These are phyloP conservation scores for Botrytis fabae DNA, from an alignment of 2,329 filamentous ascomycete genomes.

Conservation along the genomic window DNA sequence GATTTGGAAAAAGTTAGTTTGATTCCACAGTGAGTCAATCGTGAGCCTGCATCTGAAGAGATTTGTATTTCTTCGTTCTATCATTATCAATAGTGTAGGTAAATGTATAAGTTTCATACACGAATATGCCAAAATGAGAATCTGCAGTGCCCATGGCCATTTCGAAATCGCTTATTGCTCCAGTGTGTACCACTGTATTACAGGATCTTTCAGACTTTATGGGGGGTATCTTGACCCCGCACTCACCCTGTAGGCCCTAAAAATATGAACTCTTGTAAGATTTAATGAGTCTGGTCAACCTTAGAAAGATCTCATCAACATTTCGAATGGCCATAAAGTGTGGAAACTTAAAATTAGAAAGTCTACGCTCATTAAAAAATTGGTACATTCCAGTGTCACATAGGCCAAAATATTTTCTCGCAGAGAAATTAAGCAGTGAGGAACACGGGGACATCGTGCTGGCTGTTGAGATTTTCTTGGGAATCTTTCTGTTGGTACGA, in stretches of 20 bases:
- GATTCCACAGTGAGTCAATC: too few species aligned
- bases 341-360: neutral
- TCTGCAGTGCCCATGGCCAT: too few species aligned
- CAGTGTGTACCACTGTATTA: neutral
- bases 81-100: too few species aligned
- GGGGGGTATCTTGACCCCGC: neutral
- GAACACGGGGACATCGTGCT: too few species aligned
- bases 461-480: neutral
- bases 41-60: too few species aligned
- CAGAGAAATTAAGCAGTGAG: too few species aligned
- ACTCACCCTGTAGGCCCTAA: neutral
- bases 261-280: neutral
- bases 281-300: neutral
- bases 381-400: neutral
- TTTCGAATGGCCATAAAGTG: neutral
- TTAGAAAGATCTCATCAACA: rapidly evolving
- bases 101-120: too few species aligned
- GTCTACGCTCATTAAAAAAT: neutral
- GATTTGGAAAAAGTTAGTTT: neutral
- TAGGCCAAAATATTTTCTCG: too few species aligned
- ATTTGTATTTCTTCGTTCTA: too few species aligned
- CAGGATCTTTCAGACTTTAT: neutral
- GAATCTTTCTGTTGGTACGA: too few species aligned
- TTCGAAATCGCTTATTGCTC: neutral
- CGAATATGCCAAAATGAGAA: neutral